phyloP scores from a whole-genome alignment of 73 alveolate genomes.

The Tetrahymena thermophila region DNA sequence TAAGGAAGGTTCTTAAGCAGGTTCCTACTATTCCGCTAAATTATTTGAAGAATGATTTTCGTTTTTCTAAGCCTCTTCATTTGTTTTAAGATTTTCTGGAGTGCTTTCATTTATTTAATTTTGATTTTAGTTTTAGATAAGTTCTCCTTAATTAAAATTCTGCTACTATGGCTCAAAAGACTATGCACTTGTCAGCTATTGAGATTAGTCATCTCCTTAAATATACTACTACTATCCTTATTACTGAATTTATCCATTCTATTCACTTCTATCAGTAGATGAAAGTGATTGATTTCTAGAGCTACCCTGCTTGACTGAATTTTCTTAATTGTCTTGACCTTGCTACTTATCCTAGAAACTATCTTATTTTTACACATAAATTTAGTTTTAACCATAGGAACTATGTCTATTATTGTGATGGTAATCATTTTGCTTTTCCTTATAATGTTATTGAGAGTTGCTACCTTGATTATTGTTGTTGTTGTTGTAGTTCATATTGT shows the following conservation, averaged over 20 bases:
- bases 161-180: background rate
- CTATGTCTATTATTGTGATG: background rate
- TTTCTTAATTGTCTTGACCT: background rate
- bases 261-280: background rate
- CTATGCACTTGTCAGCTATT: background rate
- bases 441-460: background rate
- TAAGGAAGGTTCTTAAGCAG: background rate
- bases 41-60: background rate
- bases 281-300: background rate
- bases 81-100: background rate
- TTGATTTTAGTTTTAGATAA: background rate
- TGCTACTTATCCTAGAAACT: background rate
- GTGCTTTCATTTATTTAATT: background rate
- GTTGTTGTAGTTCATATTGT: background rate
- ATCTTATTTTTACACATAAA: background rate
- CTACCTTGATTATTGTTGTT: background rate
- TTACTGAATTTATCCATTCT: background rate
- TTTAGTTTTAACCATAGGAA: background rate
- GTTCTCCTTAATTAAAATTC: background rate
- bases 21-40: background rate
- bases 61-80: background rate
- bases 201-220: background rate
- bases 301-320: background rate
- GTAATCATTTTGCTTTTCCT: background rate
- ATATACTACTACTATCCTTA: background rate